These are phyloP conservation scores for Talaromyces albobiverticillius DNA, from an alignment of 2,329 filamentous ascomycete species.

Conservation along the genomic window DNA sequence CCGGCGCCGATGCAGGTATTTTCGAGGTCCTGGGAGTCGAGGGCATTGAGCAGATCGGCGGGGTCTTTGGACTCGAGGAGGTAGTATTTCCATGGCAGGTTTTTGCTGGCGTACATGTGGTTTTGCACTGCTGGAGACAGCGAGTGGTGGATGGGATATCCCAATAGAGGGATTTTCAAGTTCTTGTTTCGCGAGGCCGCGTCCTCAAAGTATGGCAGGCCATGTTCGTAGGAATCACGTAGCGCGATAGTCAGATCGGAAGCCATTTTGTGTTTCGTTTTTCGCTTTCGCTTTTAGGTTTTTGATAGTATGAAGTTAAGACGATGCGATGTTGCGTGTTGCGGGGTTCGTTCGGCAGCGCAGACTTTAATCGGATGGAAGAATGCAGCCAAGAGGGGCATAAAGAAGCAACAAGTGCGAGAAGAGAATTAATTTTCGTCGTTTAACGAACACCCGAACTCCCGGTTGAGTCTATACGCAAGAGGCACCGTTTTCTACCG, in stretches of 20 bases:
- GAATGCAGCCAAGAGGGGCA: no score
- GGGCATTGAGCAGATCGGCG: conserved; percentile 5
- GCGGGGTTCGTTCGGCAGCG: no score
- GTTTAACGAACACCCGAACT: no score
- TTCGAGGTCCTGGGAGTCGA: not conserved
- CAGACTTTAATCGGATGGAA: no score
- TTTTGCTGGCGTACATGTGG: conserved; percentile 7
- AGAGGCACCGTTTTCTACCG: no score
- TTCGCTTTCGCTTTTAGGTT: no score
- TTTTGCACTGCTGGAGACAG: conserved; percentile 14
- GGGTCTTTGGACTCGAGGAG: conserved; percentile 14
- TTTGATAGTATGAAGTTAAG: not conserved
- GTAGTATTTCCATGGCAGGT: conserved; percentile 15
- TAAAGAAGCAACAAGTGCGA: no score
- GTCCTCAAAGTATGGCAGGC: conserved; percentile 1
- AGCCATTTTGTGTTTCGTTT: conserved; percentile 1
- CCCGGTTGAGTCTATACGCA: not conserved
- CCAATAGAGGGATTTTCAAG: conserved; percentile 11
- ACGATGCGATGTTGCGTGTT: no score
- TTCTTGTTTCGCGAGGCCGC: not conserved
- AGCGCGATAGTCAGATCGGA: conserved; percentile 12
- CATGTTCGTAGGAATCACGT: conserved; percentile 11
- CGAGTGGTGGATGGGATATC: conserved; percentile 14
- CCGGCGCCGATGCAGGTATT: conserved; percentile 51
- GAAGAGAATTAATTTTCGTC: no score